phyloP scores from a whole-genome alignment of 2,329 filamentous ascomycete species.

The Orbilia quercus region DNA sequence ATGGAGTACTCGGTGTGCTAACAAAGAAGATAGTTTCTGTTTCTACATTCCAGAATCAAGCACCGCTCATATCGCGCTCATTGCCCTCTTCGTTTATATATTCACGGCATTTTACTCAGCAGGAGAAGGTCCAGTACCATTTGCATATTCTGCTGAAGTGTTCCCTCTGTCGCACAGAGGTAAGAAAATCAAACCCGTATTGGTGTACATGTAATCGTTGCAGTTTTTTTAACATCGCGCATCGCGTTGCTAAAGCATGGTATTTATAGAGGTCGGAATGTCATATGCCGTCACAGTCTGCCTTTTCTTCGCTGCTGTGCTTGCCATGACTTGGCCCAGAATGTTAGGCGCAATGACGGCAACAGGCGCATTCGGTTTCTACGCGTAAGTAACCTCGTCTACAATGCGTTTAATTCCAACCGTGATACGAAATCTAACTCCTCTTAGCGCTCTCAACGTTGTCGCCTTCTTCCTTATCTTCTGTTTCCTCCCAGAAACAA shows the following conservation, averaged over 20 bases:
- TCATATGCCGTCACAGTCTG: conserved; percentile 70
- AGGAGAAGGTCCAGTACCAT: conserved; percentile 75
- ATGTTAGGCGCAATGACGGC: conserved; percentile 67
- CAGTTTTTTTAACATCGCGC: background rate
- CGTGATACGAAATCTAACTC: background rate
- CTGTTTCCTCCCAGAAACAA: conserved; percentile 71
- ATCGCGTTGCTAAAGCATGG: conserved; percentile 21
- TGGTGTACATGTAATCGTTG: background rate
- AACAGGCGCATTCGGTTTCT: conserved; percentile 69
- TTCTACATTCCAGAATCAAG: conserved; percentile 60
- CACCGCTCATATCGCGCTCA: conserved; percentile 67
- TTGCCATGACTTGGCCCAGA: conserved; percentile 73
- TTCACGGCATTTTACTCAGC: conserved; percentile 75
- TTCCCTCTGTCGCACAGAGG: conserved; percentile 76
- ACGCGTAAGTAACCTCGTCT: conserved; percentile 62
- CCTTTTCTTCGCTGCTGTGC: conserved; percentile 68
- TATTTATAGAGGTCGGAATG: conserved; percentile 70
- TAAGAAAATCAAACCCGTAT: conserved; percentile 6
- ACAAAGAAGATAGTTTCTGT: conserved; percentile 37
- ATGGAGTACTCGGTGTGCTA: no score
- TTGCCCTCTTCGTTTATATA: conserved; percentile 73
- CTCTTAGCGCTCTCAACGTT: conserved; percentile 66
- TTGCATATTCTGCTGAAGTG: conserved; percentile 76
- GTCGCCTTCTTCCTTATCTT: conserved; percentile 70
- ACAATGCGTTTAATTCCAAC: background rate